These are phyloP conservation scores for Draba incana DNA, from an alignment of 345 rosid genomes.

Conservation along the genomic window DNA sequence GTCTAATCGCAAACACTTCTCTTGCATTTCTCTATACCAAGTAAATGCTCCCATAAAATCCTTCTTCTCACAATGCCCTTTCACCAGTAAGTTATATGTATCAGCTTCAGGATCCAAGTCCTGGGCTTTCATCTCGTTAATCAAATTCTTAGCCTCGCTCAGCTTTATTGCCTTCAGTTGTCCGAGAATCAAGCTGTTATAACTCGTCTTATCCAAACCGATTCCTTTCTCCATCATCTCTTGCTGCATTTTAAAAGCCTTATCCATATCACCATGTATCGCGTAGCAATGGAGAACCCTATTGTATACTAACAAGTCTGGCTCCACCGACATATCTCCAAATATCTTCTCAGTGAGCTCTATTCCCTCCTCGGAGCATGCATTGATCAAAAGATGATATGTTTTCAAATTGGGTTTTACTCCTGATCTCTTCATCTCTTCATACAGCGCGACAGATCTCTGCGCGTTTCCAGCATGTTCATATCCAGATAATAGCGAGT, in stretches of 20 bases:
- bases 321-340: constrained; percentile 62
- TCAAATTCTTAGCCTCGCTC: constrained; percentile 46
- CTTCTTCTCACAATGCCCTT: constrained; percentile 56
- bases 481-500: constrained; percentile 74
- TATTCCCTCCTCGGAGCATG: constrained; percentile 54
- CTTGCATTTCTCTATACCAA: constrained; percentile 79
- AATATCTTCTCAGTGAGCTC: constrained; percentile 53
- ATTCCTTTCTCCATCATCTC: constrained; percentile 64
- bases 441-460: constrained; percentile 65
- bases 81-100: constrained; percentile 66
- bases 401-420: constrained; percentile 61
- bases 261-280: constrained; percentile 54
- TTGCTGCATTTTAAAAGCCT: constrained; percentile 49
- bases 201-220: constrained; percentile 59
- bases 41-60: constrained; percentile 59
- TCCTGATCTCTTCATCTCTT: constrained; percentile 63
- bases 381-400: constrained; percentile 59
- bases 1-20: constrained; percentile 51
- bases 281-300: constrained; percentile 57
- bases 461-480: constrained; percentile 49
- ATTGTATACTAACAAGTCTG: constrained; percentile 62
- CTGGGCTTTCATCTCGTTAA: constrained; percentile 59
- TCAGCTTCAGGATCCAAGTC: constrained; percentile 62
- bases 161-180: constrained; percentile 52
- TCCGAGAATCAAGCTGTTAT: constrained; percentile 68